Evolutionary conservation across 1,284 basidiomycete genomes (phyloP).

Genomic region (Heterobasidion irregulare): DNA sequence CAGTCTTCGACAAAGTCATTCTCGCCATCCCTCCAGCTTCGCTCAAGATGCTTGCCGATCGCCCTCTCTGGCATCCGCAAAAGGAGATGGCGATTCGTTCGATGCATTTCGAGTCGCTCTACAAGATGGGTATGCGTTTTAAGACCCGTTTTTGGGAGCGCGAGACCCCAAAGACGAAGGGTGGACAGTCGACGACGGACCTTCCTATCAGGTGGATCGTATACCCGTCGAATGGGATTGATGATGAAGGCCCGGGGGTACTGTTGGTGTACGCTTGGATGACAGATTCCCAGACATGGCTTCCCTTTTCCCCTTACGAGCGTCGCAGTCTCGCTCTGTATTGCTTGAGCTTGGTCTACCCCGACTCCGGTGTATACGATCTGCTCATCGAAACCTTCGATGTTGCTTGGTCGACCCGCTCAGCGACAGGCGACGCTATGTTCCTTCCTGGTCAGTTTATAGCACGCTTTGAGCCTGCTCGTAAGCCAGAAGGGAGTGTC

Average conservation of each 20-base stretch:
- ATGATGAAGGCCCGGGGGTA: slow-evolving; percentile 15
- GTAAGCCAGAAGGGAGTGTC: not conserved
- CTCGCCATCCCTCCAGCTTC: slow-evolving; percentile 16
- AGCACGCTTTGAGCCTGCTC: slow-evolving; percentile 1
- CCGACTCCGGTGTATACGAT: not conserved
- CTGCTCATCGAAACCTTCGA: slow-evolving; percentile 3
- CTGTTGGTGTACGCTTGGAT: slow-evolving; percentile 18
- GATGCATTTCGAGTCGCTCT: slow-evolving; percentile 21
- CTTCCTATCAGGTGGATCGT: slow-evolving; percentile 26
- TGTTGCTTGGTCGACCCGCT: not conserved
- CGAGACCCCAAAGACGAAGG: slow-evolving; percentile 10
- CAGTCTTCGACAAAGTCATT: slow-evolving; percentile 13
- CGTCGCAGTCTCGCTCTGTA: slow-evolving; percentile 10
- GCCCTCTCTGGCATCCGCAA: slow-evolving; percentile 6
- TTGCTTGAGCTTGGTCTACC: slow-evolving; percentile 9
- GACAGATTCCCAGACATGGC: slow-evolving; percentile 11
- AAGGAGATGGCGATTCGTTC: slow-evolving; percentile 20
- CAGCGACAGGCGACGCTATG: slow-evolving; percentile 5
- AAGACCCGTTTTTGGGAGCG: slow-evolving; percentile 27
- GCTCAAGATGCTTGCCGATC: slow-evolving; percentile 14
- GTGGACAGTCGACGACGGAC: slow-evolving; percentile 29
- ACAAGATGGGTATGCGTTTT: slow-evolving; percentile 29
- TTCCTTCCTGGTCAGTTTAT: slow-evolving; percentile 4
- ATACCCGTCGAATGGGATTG: slow-evolving; percentile 28
- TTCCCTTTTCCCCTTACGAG: slow-evolving; percentile 8